Evolutionary conservation across 192 early-diverging fungal genomes (phyloP), one percentile per base, ranked within the genome.

Genomic region (Coemansia sp.): DNA sequence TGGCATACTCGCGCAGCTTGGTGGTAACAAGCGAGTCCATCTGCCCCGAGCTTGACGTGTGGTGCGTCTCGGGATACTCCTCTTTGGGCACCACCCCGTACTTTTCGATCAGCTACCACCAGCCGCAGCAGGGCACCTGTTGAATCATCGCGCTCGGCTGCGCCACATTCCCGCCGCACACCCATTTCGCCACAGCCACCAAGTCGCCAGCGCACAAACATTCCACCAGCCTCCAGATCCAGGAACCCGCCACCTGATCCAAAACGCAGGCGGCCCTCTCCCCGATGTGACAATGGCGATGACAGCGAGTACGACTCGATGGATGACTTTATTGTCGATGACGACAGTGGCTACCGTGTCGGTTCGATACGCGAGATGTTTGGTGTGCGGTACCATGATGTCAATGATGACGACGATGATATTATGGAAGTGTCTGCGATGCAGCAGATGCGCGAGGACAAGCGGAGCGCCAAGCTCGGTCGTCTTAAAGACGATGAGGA

Each of bases 61-160:
- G 82, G 61, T 67, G 84, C 10, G 81, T 82, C 67, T 92, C 89
- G 6, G 88, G 86, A 53, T 85, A 90, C 34, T 61, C 79, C 13
- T 66, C 72, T 50, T 92, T 89, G 25, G 90, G 86, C 22, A 89
- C 88, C 1, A 92, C 74, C 45, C 90, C 88, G 65, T 92, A 89
- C 60, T 90, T 89, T 54, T 87, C 79, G 28, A 92, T 79, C 13
- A 92, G 64, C 55, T 14, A 11, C 5, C n/a, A n/a, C n/a, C 4
- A 11, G 41, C 41, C 13, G n/a, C 13, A 19, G 0, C 41, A 44
- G 2, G n/a, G n/a, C n/a, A n/a, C n/a, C n/a, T n/a, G n/a, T n/a
- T n/a, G n/a, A n/a, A n/a, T n/a, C n/a, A n/a, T n/a, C n/a, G n/a
- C n/a, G 34, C 13, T 36, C 5, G 2, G 34, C 34, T 11, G 13